A percentile compares a stretch with the other conserved stretches of the same genome.
These are phyloP conservation scores for Leccinum incarnatum DNA, from an alignment of 768 basidiomycete species.

Conservation along the genomic window DNA sequence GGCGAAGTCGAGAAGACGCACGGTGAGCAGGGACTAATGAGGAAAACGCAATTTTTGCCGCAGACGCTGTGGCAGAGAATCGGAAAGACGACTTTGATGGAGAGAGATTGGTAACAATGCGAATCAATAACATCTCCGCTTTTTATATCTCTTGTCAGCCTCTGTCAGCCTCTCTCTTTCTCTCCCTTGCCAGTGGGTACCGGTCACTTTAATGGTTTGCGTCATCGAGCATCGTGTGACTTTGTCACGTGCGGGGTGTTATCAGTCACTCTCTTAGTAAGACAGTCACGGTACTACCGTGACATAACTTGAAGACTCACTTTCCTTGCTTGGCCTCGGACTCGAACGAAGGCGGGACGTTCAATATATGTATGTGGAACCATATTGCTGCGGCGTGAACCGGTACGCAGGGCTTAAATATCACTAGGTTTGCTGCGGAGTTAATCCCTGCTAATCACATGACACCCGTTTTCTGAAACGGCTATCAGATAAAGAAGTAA, in stretches of 20 bases:
- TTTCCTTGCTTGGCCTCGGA: neutral
- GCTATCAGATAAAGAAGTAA: neutral
- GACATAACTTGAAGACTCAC: no score
- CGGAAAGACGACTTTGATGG: constrained; percentile 10
- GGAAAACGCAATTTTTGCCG: constrained; percentile 15
- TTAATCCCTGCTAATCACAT: neutral
- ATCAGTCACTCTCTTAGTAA: neutral
- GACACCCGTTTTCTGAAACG: no score
- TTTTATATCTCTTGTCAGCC: constrained; percentile 15
- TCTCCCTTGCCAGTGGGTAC: neutral
- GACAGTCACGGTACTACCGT: no score
- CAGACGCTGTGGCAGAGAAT: constrained; percentile 3
- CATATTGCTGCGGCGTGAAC: neutral
- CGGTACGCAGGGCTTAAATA: neutral
- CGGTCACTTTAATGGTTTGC: neutral
- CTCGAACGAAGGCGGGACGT: no score
- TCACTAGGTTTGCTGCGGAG: neutral
- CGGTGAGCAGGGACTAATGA: constrained; percentile 2
- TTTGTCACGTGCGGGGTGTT: constrained; percentile 9
- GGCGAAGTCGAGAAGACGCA: constrained; percentile 22
- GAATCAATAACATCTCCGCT: constrained; percentile 13
- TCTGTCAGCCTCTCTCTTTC: constrained; percentile 14
- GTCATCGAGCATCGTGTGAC: constrained; percentile 12
- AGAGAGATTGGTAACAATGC: neutral
- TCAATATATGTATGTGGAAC: neutral